These are phyloP conservation scores for Coemansia sp. DNA, from an alignment of 192 early-diverging fungal species.

Conservation along the genomic window DNA sequence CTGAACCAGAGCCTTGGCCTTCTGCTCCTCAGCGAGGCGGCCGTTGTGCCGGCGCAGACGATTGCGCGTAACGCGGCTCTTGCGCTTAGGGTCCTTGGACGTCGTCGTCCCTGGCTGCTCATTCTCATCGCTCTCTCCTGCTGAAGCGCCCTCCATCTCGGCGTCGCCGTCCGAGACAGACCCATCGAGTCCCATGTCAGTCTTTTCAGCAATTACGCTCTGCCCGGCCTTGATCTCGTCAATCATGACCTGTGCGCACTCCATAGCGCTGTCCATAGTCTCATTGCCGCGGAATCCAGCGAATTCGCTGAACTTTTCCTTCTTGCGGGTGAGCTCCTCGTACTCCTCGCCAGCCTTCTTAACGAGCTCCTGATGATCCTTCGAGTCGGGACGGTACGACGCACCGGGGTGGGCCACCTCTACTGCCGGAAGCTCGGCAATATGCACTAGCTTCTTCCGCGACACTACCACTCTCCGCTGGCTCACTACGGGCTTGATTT, in stretches of 20 bases:
- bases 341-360: constrained; percentile 66
- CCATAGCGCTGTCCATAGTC: constrained; percentile 23
- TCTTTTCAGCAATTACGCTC: constrained; percentile 17
- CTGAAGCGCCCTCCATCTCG: constrained; percentile 4
- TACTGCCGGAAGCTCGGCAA: constrained; percentile 65
- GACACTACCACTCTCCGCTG: constrained; percentile 20
- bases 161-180: constrained; percentile 21
- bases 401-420: constrained; percentile 80
- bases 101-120: constrained; percentile 5
- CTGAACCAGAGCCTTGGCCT: constrained; percentile 48
- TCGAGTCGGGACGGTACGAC: constrained; percentile 87
- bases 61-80: constrained; percentile 66
- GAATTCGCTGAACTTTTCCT: constrained; percentile 22
- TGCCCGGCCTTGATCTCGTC: constrained; percentile 34
- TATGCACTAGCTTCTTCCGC: constrained; percentile 29
- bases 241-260: constrained; percentile 34
- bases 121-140: constrained; percentile 18
- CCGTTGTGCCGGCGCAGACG: constrained; percentile 53
- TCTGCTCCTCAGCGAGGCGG: constrained; percentile 37
- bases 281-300: constrained; percentile 15
- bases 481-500: constrained; percentile 2
- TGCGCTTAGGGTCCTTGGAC: constrained; percentile 58
- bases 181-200: constrained; percentile 12
- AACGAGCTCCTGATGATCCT: constrained; percentile 77
- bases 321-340: constrained; percentile 40